Evolutionary conservation across 2,329 filamentous ascomycete species (phyloP).

Genomic region (Niveomyces coronatus): DNA sequence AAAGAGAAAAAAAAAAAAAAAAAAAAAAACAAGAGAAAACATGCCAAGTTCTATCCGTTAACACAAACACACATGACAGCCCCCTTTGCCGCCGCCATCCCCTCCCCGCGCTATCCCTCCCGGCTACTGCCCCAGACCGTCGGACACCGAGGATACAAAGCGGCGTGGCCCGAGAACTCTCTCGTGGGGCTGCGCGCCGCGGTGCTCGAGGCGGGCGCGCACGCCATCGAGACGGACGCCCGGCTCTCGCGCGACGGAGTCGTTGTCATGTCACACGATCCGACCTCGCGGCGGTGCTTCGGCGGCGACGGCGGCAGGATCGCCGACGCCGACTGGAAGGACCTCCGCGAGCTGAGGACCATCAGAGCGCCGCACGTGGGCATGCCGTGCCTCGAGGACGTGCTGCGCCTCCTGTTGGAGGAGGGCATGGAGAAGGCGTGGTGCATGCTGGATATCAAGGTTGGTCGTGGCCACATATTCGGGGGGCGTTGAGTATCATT

Average conservation of each 20-base stretch:
- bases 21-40: too few relatives aligned
- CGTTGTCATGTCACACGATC: constrained; percentile 78
- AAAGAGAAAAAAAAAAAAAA: too few relatives aligned
- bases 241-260: constrained; percentile 75
- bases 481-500: too few relatives aligned
- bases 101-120: constrained; percentile 17
- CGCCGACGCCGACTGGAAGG: constrained; percentile 65
- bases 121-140: constrained; percentile 55
- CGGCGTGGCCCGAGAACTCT: constrained; percentile 73
- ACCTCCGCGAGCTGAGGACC: constrained; percentile 59
- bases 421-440: constrained; percentile 60
- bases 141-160: constrained; percentile 71
- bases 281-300: constrained; percentile 69
- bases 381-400: constrained; percentile 65
- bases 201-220: constrained; percentile 59
- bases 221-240: constrained; percentile 82
- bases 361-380: constrained; percentile 54
- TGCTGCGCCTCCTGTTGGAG: constrained; percentile 60
- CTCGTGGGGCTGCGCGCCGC: constrained; percentile 69
- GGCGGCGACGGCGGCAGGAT: constrained; percentile 62
- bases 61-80: constrained; percentile 12
- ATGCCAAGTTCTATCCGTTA: too few relatives aligned
- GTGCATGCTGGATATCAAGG: constrained; percentile 84
- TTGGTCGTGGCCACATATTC: too few relatives aligned
- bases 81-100: constrained; percentile 24